Base-by-base conservation (phyloP, 2,329 filamentous ascomycete genomes). In the Alternaria metachromatica region DNA sequence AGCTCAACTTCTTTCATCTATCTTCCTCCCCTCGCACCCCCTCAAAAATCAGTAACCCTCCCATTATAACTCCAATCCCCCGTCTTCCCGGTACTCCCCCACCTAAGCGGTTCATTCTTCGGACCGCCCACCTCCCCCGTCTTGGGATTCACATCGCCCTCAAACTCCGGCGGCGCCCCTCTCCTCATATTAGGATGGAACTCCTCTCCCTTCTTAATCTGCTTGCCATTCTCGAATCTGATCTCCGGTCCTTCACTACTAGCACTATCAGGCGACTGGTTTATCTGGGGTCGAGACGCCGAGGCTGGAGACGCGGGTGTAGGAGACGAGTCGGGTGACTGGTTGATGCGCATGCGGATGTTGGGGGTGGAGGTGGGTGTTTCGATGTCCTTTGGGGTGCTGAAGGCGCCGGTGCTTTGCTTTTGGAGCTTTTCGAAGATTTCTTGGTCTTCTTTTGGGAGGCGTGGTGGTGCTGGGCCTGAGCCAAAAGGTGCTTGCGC, bases 61-160 rank as follows among this genome's bases (percentile, higher is more conserved):
- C 96, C 96, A 80, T 97, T 97, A 80, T 92, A 99, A 79, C 93
- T 97, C 91, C 94, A 99, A 78, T 92, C 90, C 1, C 92, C 90
- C 0, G 74, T 78, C 20, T 86, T 84, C 0, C 94, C 90, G 0
- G 74, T 78, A 18, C 86, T 84, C 0, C 94, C 94, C 95, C 95
- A 97, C 72, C 94, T 84, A 77, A 98, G 77, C 55, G 96, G 96
- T 82, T 99, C 95, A 77, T 97, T 98, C 89, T 98, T 99, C 6
- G 96, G 96, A 1, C 96, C 96, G 6, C 96, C 96, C 11, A 97
- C 89, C 85, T 99, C 96, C 23, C 96, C 96, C 2, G 96, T 99
- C 84, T 90, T 91, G 3, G 96, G 96, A 80, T 99, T 98, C 59
- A 85, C 86, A 58, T 98, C 94, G 62, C 96, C 96, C 71, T 95